Conservation (phyloP, 306 rosid species). For the Cicer pinnatifidum region DNA sequence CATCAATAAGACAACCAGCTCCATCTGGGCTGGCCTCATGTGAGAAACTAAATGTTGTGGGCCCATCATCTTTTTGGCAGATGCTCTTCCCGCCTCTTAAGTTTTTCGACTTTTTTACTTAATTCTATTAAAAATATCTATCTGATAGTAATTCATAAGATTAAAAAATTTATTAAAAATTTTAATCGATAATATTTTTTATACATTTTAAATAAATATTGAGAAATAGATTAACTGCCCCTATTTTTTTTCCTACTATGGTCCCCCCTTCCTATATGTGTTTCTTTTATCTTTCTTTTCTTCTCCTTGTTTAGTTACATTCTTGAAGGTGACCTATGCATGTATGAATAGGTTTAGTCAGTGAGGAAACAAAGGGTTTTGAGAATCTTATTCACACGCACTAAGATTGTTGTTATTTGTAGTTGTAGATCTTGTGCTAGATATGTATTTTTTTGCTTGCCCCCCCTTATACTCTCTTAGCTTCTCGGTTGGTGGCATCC, state of each 20-base stretch:
- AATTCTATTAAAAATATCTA: no score
- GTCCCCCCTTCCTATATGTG: conserved; percentile 18
- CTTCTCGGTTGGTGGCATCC: conserved; percentile 43
- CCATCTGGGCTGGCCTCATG: conserved; percentile 18
- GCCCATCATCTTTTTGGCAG: background rate
- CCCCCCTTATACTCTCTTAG: conserved; percentile 2
- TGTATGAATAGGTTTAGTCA: conserved; percentile 20
- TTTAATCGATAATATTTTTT: no score
- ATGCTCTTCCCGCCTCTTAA: no score
- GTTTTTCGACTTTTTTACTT: no score
- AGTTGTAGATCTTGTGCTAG: conserved; percentile 15
- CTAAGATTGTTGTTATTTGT: conserved; percentile 27
- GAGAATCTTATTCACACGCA: conserved; percentile 12
- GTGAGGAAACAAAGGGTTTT: background rate
- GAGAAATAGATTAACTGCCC: no score
- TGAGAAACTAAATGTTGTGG: conserved; percentile 37
- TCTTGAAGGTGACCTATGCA: conserved; percentile 48
- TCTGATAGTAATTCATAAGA: no score
- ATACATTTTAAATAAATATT: no score
- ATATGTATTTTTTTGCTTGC: background rate
- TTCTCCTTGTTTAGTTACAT: conserved; percentile 38
- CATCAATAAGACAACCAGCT: conserved; percentile 23
- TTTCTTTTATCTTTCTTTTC: background rate
- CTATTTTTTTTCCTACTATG: background rate
- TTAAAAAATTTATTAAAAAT: no score